Evolutionary conservation across 768 basidiomycete genomes (phyloP), one percentile per base, ranked within the genome.

Genomic region (Epithele typhae): DNA sequence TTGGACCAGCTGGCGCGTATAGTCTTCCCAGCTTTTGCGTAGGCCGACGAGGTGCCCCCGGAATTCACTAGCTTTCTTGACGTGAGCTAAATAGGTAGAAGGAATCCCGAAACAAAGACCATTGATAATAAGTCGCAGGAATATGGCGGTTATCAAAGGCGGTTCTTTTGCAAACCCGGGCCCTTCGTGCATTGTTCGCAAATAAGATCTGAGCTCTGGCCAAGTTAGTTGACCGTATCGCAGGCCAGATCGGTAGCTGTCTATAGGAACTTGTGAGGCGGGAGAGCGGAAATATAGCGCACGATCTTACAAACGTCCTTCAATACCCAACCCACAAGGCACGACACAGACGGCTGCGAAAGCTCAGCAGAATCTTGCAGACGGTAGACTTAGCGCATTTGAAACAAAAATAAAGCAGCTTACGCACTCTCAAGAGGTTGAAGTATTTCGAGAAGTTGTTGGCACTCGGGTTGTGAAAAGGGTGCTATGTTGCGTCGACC

Each of bases 391-490:
- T n/a, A n/a, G n/a, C n/a, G n/a, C n/a, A n/a, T n/a, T n/a, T n/a
- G n/a, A n/a, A n/a, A n/a, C n/a, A n/a, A n/a, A n/a, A n/a, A n/a
- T n/a, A n/a, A n/a, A n/a, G n/a, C n/a, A n/a, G n/a, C n/a, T n/a
- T 6, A 22, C 51, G 21, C 27, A 58, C 60, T 41, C 49, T 45
- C 45, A 12, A 48, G 39, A 4, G 41, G 41, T 3, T 55, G 49
- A 1, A 62, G 43, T 6, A 73, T 57, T n/a, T 61, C 59, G 2
- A 71, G 61, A 14, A 79, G 61, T 41, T 79, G 73, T 53, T 77
- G 72, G 41, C 78, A 79, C 62, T 79, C 77, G 2, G 47, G 39
- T 57, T 76, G 78, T 1, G 78, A 78, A 49, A 79, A 79, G 2
- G 79, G 77, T 14, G 73, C 75, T 2, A 66, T 59, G 51, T 74